A percentile compares a stretch with the other conserved stretches of the same genome.
These are phyloP conservation scores for Paecilomyces fulvus DNA, from an alignment of 2,329 filamentous ascomycete species.

Conservation along the genomic window DNA sequence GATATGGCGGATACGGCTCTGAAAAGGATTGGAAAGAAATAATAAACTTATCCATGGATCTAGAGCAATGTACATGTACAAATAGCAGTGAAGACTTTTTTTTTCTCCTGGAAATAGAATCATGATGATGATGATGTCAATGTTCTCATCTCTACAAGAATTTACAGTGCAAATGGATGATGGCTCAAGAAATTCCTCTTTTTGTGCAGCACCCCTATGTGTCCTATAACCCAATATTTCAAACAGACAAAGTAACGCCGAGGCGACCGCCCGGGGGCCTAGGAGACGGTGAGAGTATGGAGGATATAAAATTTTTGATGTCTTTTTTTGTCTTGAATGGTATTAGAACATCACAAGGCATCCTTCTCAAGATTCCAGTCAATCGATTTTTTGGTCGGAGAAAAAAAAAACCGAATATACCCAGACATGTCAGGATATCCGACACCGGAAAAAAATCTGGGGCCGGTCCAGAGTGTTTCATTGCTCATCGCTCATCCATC, in stretches of 20 bases:
- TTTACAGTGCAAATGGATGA: neutral
- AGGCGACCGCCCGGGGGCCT: neutral
- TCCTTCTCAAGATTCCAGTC: constrained; percentile 26
- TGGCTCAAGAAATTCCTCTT: neutral
- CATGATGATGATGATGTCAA: neutral
- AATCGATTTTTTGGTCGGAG: constrained; percentile 17
- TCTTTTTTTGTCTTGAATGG: constrained; percentile 19
- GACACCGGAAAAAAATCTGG: constrained; percentile 10
- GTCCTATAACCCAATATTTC: neutral
- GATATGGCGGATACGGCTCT: constrained; percentile 21
- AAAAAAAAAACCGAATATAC: constrained; percentile 23
- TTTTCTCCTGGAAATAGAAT: neutral
- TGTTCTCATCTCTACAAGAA: neutral
- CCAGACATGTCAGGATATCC: constrained; percentile 29
- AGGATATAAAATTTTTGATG: constrained; percentile 23
- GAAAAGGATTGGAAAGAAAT: constrained; percentile 18
- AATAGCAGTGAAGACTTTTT: neutral
- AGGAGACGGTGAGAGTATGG: neutral
- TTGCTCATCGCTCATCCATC: constrained; percentile 39
- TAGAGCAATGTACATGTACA: neutral
- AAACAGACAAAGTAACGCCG: neutral
- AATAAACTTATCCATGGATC: neutral
- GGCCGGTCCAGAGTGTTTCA: constrained; percentile 24
- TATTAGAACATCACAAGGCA: constrained; percentile 33
- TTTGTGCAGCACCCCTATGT: neutral